Evolutionary conservation across 768 basidiomycete species (phyloP), one percentile per base, ranked within the genome.

Genomic region (Kwoniella bestiolae): DNA sequence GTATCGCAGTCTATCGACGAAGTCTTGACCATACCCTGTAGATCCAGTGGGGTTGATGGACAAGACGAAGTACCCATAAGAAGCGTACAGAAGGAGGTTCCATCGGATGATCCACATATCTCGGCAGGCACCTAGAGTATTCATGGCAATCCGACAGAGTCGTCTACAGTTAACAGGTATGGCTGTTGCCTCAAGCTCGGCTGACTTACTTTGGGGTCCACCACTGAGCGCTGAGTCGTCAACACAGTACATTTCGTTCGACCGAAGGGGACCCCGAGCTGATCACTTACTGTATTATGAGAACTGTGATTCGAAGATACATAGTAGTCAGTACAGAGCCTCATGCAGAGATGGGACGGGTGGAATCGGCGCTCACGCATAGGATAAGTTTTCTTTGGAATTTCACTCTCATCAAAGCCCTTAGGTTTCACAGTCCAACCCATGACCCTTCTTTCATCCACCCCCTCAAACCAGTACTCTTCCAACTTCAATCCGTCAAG

Each of bases 1-100:
- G n/a, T 66, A 34, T 63, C 76, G 58, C 60, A 82, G 81, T 21
- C 49, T 50, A 60, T 80, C 79, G 47, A 73, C 78, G 47, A 83
- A 80, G 12, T 79, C 75, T 85, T 95, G 93, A 3, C 93, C 94
- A 71, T 94, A 96, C 0, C 91, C 89, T 3, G 95, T 97, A 29
- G 90, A 91, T 8, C 95, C 95, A 0, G 94, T 95, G 2, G 95
- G 95, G 78, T 98, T 97, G 72, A 96, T 89, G 31, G 89, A 85
- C 44, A 96, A 85, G 11, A 87, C 86, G 72, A 95, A 88, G 81
- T 97, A 99, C 0, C 95, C 84, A 50, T 73, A 65, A 23, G 72
- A 70, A 12, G 79, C 79, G 52, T 73, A 80, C 3, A 80, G 47
- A 72, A 92, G 91, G 0, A 89, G 90, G 81, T 96, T 97, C 94